Evolutionary conservation across 2,329 filamentous ascomycete genomes (phyloP).

Genomic region (Trichoderma sp.): DNA sequence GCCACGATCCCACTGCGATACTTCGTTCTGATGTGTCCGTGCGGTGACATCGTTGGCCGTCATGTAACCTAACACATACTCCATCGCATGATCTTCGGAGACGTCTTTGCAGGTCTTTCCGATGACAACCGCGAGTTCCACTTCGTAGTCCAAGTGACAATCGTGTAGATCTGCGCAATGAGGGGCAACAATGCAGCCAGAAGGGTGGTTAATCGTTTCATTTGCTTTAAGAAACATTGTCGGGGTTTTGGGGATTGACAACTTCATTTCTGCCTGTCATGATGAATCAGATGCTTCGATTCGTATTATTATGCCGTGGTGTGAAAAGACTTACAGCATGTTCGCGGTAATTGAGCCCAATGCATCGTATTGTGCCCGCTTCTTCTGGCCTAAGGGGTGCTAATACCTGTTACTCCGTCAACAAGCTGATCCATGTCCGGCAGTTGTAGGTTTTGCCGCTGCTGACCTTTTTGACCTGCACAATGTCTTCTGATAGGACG

Average conservation of each 20-base stretch:
- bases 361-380: constrained; percentile 11
- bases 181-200: background rate
- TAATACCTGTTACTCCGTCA: background rate
- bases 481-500: background rate
- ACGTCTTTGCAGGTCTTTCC: constrained; percentile 9
- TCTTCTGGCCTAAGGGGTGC: constrained; percentile 1
- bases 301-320: background rate
- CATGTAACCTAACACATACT: constrained; percentile 2
- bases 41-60: constrained; percentile 10
- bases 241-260: background rate
- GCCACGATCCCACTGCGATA: constrained; percentile 12
- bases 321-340: background rate
- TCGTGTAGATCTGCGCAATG: constrained; percentile 2
- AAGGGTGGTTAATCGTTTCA: background rate
- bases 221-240: constrained; percentile 7
- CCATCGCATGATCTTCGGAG: background rate
- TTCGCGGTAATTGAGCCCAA: constrained; percentile 9
- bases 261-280: constrained; percentile 6
- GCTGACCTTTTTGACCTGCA: constrained; percentile 1
- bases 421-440: background rate
- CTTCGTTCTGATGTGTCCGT: constrained; percentile 11
- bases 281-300: background rate
- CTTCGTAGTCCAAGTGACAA: constrained; percentile 5
- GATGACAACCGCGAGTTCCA: constrained; percentile 7
- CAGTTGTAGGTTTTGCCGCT: background rate